Evolutionary conservation across 768 basidiomycete genomes (phyloP).

Genomic region (Tremella yokohamensis): DNA sequence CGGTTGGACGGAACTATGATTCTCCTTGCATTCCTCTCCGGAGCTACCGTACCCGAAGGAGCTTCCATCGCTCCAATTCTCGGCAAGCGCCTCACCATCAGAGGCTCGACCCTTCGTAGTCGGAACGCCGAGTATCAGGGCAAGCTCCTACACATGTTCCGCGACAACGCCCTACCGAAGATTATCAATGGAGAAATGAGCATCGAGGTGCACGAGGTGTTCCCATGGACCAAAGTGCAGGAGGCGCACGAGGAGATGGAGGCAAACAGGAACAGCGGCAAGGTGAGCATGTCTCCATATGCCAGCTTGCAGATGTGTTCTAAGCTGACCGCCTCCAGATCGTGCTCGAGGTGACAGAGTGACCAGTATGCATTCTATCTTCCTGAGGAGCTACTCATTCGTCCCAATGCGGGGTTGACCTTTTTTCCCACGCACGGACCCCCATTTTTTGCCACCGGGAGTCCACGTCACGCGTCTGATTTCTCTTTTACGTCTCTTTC

Average conservation of each 20-base stretch:
- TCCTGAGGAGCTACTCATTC: no score
- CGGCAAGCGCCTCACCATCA: constrained; percentile 78
- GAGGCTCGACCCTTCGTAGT: constrained; percentile 80
- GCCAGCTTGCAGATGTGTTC: not conserved
- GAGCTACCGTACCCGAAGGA: constrained; percentile 25
- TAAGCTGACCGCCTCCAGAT: constrained; percentile 33
- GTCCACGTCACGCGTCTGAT: not conserved
- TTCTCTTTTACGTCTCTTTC: constrained; percentile 6
- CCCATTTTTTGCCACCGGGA: not conserved
- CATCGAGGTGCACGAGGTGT: constrained; percentile 79
- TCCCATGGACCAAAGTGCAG: constrained; percentile 72
- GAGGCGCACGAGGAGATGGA: constrained; percentile 82
- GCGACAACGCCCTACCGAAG: constrained; percentile 57
- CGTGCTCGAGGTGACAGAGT: constrained; percentile 48
- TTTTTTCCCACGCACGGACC: constrained; percentile 3
- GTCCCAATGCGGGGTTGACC: not conserved
- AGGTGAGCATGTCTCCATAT: constrained; percentile 36
- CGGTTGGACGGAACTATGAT: constrained; percentile 46
- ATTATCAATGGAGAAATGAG: constrained; percentile 66
- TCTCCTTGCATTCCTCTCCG: constrained; percentile 49
- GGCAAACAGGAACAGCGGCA: constrained; percentile 62
- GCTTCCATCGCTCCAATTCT: constrained; percentile 63
- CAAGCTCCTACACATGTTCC: constrained; percentile 63
- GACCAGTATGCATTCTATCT: constrained; percentile 5
- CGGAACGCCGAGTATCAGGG: constrained; percentile 72